phyloP scores from a whole-genome alignment of 495 filamentous ascomycete genomes.

The Bacidia rubella region DNA sequence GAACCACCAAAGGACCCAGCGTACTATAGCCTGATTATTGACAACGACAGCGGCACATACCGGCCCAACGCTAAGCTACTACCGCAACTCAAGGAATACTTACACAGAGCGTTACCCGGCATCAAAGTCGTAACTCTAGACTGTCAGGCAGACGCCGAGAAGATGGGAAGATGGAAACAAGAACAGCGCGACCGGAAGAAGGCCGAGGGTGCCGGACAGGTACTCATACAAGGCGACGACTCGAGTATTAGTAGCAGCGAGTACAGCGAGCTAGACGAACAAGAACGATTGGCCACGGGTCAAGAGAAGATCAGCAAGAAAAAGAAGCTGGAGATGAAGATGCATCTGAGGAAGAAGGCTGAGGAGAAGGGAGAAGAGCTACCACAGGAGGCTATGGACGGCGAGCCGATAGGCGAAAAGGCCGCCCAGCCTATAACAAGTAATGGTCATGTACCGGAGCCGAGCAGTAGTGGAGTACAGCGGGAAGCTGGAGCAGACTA shows the following conservation, averaged over 20 bases:
- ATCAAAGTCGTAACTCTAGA: constrained; percentile 56
- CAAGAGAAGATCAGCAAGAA: constrained; percentile 12
- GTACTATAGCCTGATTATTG: constrained; percentile 78
- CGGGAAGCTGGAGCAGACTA: not conserved
- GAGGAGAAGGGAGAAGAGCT: constrained; percentile 11
- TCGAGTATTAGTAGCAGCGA: constrained; percentile 56
- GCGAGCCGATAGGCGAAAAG: not conserved
- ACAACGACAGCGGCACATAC: constrained; percentile 92
- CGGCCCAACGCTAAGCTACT: constrained; percentile 65
- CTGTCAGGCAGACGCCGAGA: constrained; percentile 49
- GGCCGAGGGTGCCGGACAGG: constrained; percentile 47
- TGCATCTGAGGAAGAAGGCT: constrained; percentile 6
- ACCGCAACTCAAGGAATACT: constrained; percentile 51
- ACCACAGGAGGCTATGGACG: not conserved
- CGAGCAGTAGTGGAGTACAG: not conserved
- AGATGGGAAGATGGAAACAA: constrained; percentile 47
- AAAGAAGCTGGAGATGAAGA: constrained; percentile 9
- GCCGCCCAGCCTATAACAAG: not conserved
- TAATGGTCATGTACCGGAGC: not conserved
- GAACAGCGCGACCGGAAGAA: constrained; percentile 51
- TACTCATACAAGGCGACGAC: constrained; percentile 52
- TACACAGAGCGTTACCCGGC: constrained; percentile 58
- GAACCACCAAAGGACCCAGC: constrained; percentile 41
- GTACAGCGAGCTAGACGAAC: constrained; percentile 54
- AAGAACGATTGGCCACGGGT: constrained; percentile 31